These are phyloP conservation scores for Arthrobotrys sinensis DNA, from an alignment of 2,329 filamentous ascomycete genomes.

Conservation along the genomic window DNA sequence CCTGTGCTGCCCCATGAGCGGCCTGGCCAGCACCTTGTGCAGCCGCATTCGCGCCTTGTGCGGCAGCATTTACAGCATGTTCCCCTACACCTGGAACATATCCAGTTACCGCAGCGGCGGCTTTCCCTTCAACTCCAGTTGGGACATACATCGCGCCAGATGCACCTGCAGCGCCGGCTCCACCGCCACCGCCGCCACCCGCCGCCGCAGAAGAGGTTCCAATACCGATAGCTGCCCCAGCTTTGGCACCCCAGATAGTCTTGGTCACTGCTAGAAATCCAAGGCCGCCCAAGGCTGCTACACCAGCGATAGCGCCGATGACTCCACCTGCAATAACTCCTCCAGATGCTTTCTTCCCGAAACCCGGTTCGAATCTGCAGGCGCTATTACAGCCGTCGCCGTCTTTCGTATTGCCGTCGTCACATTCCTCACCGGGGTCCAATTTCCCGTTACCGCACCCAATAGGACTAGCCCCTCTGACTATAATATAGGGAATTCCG, in stretches of 20 bases:
- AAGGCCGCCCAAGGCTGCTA: slow-evolving; percentile 37
- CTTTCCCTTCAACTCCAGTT: slow-evolving; percentile 52
- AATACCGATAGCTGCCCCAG: slow-evolving; percentile 41
- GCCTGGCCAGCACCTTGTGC: slow-evolving; percentile 31
- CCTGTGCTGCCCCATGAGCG: slow-evolving; percentile 39
- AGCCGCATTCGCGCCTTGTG: slow-evolving; percentile 5
- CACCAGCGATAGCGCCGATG: slow-evolving; percentile 25
- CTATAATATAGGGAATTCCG: slow-evolving; percentile 69
- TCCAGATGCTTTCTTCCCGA: slow-evolving; percentile 9
- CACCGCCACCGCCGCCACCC: slow-evolving; percentile 40
- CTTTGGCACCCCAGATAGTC: slow-evolving; percentile 38
- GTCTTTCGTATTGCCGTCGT: slow-evolving; percentile 67
- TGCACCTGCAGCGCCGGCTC: slow-evolving; percentile 42
- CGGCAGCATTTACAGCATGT: slow-evolving; percentile 13
- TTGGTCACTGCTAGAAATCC: slow-evolving; percentile 49
- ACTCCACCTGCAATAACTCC: slow-evolving; percentile 40
- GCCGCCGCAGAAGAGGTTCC: slow-evolving; percentile 18
- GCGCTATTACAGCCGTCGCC: slow-evolving; percentile 67
- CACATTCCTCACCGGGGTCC: slow-evolving; percentile 68
- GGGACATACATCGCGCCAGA: slow-evolving; percentile 56
- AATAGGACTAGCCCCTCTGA: slow-evolving; percentile 68
- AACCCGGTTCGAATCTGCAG: slow-evolving; percentile 63
- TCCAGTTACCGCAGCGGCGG: slow-evolving; percentile 34
- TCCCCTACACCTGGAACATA: slow-evolving; percentile 45
- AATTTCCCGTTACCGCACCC: slow-evolving; percentile 68